These are phyloP conservation scores for Cladosporium sphaerospermum DNA, from an alignment of 2,329 filamentous ascomycete genomes.

Conservation along the genomic window DNA sequence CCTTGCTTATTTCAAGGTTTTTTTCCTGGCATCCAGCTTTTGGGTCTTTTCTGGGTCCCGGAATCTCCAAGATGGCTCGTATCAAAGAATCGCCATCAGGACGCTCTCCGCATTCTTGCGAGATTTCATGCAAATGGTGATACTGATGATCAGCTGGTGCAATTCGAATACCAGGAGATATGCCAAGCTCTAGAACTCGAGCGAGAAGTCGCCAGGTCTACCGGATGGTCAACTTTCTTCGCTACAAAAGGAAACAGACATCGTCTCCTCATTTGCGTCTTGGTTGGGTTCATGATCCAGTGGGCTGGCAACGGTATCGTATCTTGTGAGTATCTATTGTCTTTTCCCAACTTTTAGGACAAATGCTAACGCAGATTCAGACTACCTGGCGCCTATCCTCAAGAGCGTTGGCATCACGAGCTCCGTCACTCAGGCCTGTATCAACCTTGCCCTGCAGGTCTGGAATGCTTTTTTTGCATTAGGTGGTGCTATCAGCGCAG, in stretches of 20 bases:
- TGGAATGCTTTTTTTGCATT: constrained; percentile 35
- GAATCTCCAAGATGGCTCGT: constrained; percentile 25
- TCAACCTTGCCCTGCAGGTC: constrained; percentile 36
- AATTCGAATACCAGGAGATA: constrained; percentile 57
- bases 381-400: constrained; percentile 27
- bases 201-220: constrained; percentile 42
- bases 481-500: constrained; percentile 34
- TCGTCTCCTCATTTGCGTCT: constrained; percentile 34
- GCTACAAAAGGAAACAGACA: constrained; percentile 29
- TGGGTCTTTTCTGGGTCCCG: constrained; percentile 18
- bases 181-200: constrained; percentile 51
- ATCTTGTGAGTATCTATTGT: constrained; percentile 25
- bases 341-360: background rate
- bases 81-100: constrained; percentile 17
- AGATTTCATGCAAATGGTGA: constrained; percentile 43
- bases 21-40: constrained; percentile 18
- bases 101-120: constrained; percentile 29
- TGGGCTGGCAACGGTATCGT: constrained; percentile 38
- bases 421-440: constrained; percentile 30
- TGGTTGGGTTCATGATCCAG: constrained; percentile 33
- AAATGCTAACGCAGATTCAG: background rate
- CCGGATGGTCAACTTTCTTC: constrained; percentile 17
- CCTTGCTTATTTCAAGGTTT: constrained; percentile 22
- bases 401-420: constrained; percentile 34
- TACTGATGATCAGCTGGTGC: constrained; percentile 45